Percentiles rank a stretch among this genome's conserved stretches.
phyloP scores from a whole-genome alignment of 2,329 filamentous ascomycete genomes.

The Diaporthe australafricana region DNA sequence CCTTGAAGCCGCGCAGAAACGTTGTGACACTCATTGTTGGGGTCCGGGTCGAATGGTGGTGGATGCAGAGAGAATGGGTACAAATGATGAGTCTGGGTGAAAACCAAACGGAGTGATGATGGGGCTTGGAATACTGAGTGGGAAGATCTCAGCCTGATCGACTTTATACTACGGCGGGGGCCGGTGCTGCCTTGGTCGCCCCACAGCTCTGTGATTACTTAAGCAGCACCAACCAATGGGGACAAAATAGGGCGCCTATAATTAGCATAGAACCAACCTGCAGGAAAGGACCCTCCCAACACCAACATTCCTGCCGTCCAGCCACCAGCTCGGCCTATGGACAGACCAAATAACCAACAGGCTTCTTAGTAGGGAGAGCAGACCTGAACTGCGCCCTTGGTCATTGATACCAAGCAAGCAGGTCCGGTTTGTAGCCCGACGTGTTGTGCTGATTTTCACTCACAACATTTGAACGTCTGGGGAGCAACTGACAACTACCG shows the following conservation, averaged over 20 bases:
- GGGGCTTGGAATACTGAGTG: constrained; percentile 17
- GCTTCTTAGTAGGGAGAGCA: too few relatives aligned
- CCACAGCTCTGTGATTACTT: not conserved
- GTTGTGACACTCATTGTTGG: constrained; percentile 18
- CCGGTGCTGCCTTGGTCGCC: not conserved
- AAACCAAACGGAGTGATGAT: not conserved
- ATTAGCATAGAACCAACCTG: constrained; percentile 10
- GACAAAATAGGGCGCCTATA: not conserved
- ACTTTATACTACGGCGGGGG: constrained; percentile 2
- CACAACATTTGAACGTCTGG: too few relatives aligned
- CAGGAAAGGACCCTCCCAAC: not conserved
- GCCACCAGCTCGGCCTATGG: too few relatives aligned
- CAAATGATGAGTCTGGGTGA: not conserved
- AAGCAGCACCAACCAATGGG: not conserved
- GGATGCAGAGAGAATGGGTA: not conserved
- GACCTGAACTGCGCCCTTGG: too few relatives aligned
- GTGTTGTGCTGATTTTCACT: too few relatives aligned
- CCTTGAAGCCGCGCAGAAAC: constrained; percentile 20
- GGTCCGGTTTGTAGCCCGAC: too few relatives aligned
- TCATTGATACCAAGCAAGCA: too few relatives aligned
- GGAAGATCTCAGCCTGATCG: constrained; percentile 13
- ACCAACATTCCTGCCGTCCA: not conserved
- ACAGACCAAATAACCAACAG: too few relatives aligned
- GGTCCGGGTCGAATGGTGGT: not conserved
- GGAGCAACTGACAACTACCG: too few relatives aligned